A percentile compares a stretch with the other conserved stretches of the same genome.
phyloP scores from a whole-genome alignment of 495 filamentous ascomycete genomes.

The Penicillium silybi region DNA sequence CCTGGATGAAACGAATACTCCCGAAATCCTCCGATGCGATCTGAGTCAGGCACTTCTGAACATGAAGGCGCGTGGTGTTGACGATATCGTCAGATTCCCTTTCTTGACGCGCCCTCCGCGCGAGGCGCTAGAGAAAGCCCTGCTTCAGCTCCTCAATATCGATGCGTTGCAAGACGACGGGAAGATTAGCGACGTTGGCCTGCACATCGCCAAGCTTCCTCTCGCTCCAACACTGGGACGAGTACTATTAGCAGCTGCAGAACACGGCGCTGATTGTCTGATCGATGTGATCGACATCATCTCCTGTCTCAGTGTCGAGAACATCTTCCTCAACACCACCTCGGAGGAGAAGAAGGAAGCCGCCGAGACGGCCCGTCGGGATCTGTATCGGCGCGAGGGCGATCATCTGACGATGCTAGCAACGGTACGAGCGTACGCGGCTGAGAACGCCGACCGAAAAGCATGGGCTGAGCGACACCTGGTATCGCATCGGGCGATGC shows the following conservation, averaged over 20 bases:
- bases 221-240: conserved; percentile 77
- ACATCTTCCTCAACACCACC: conserved; percentile 75
- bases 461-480: conserved; percentile 75
- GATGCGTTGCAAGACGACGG: conserved; percentile 71
- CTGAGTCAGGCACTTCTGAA: conserved; percentile 80
- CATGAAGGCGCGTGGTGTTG: conserved; percentile 88
- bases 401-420: conserved; percentile 85
- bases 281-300: conserved; percentile 89
- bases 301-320: conserved; percentile 81
- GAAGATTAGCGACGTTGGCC: conserved; percentile 67
- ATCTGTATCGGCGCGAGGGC: conserved; percentile 76
- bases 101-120: conserved; percentile 77
- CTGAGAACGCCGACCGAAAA: conserved; percentile 68
- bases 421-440: conserved; percentile 75
- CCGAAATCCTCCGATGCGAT: conserved; percentile 90
- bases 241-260: conserved; percentile 75
- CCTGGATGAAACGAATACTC: conserved; percentile 69
- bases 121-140: conserved; percentile 76
- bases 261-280: conserved; percentile 64
- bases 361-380: conserved; percentile 65
- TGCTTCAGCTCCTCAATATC: conserved; percentile 74
- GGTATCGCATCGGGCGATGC: conserved; percentile 81
- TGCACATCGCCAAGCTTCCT: conserved; percentile 76
- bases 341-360: conserved; percentile 80
- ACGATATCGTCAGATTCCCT: conserved; percentile 78